Conservation (phyloP, 2,329 filamentous ascomycete genomes). For the Pestalotiopsis sp. region DNA sequence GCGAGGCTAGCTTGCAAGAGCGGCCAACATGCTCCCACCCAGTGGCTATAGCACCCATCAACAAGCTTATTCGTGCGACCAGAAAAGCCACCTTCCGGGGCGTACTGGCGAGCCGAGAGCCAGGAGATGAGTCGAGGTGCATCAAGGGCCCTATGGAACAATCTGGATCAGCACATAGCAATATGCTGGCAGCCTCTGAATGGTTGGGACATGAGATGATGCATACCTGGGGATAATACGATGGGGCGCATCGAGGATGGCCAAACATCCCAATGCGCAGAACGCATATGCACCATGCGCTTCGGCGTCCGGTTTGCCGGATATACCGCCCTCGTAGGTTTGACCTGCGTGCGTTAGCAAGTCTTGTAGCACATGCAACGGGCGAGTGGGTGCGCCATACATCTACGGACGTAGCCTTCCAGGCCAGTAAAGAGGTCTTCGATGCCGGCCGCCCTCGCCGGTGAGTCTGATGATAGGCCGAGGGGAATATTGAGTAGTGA, state of each 20-base stretch:
- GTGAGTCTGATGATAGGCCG: constrained; percentile 73
- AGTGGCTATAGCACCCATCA: constrained; percentile 97
- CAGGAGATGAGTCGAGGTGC: constrained; percentile 78
- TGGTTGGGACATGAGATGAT: constrained; percentile 27
- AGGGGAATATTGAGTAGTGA: constrained; percentile 83
- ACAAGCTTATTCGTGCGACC: constrained; percentile 97
- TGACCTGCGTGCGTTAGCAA: constrained; percentile 61
- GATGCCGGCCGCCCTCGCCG: constrained; percentile 64
- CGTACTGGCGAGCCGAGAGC: constrained; percentile 87
- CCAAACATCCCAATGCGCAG: constrained; percentile 86
- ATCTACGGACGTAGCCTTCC: constrained; percentile 78
- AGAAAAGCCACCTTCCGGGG: constrained; percentile 89
- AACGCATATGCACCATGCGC: constrained; percentile 97
- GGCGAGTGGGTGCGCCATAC: constrained; percentile 53
- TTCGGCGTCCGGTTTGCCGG: constrained; percentile 81
- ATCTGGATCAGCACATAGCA: constrained; percentile 21
- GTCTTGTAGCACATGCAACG: not conserved
- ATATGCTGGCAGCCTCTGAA: constrained; percentile 39
- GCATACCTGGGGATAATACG: constrained; percentile 72
- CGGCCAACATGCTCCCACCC: constrained; percentile 95
- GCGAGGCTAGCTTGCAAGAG: constrained; percentile 79
- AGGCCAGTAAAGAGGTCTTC: constrained; percentile 72
- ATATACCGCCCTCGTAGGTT: constrained; percentile 94
- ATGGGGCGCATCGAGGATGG: constrained; percentile 80
- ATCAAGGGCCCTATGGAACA: constrained; percentile 67